Base-by-base conservation (phyloP, 352 stramenopile genomes). In the Pythium aristosporum region DNA sequence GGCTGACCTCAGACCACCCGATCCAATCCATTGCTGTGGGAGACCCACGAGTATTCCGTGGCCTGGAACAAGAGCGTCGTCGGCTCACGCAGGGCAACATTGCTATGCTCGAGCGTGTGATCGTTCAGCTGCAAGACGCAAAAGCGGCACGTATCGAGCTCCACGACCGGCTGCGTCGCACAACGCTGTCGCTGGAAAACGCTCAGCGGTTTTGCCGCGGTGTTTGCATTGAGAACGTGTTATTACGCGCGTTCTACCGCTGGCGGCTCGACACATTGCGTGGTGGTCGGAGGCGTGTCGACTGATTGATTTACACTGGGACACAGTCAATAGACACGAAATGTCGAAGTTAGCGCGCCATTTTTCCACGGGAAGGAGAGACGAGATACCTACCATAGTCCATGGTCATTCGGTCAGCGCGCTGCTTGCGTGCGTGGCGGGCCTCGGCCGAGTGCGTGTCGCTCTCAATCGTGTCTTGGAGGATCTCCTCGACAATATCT, bases 401-500 rank as follows among this genome's bases (percentile, higher is more conserved):
- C 59, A 79, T 67, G 15, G 73, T 80, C 37, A 89, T 88, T 42
- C 81, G 78, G 47, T 88, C 69, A 0, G 75, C 81, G 61, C 75
- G 80, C 51, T 75, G 73, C 56, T 77, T 74, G 10, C 80, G 76
- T 44, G 81, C 76, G n/a, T 66, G 74, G 15, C 59, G 63, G 6
- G 75, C 78, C 4, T 81, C 75, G 18, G 50, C 63, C 18, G 75
- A 87, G 72, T 99, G 91, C 20, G 89, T 98, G 70, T 99, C 97
- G 65, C 99, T 96, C 4, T 93, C 81, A 65, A 99, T 98, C 69
- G 98, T 96, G 68, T 97, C 92, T 63, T 92, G 82, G 37, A 99
- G 74, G 65, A 99, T 99, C 61, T 98, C 91, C 69, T 99, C 96
- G 47, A 99, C 94, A 52, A 99, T 98, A 74, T 99, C 97, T 74